Base-by-base conservation (phyloP, 352 stramenopile species). In the Blastocystis sp. region DNA sequence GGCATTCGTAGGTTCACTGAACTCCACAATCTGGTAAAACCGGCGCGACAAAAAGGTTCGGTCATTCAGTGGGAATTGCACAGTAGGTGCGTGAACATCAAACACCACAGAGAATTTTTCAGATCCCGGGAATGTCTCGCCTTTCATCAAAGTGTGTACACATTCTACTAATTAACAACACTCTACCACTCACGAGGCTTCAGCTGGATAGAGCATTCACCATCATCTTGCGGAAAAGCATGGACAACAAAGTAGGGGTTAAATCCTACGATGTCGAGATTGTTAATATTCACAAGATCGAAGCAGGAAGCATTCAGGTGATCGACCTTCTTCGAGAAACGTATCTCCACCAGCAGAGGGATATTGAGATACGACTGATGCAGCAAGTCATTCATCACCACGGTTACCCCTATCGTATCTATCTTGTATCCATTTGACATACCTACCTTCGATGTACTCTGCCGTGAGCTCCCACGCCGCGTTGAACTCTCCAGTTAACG, bases 221-320 rank as follows among this genome's bases (percentile, higher is more conserved):
- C 45, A n/a, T 85, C 73, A 1, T 34, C 26, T 11, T 45, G 18
- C 26, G 73, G 73, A 43, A 66, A 85, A 5, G 63, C 24, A 1
- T 56, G 53, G 24, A 85, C 56, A 24, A 85, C 59, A 43, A 53
- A 85, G 50, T 68, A 41, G 8, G 73, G 73, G 47, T 85, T 85
- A 18, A 47, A 50, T 37, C 54, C 53, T 2, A 47, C 24, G 73
- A 85, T 62, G 26, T 85, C 3, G 9, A 66, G 4, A 24, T 50
- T 18, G 20, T 85, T 50, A 43, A 68, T 85, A 30, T 85, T 85
- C 11, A 6, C 39, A 6, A 62, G 53, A 11, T 43, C n/a, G 26
- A 85, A 85, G 50, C 73, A 85, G 20, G 73, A 68, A 37, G 34
- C 30, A 43, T 85, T 85, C 1, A 85, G 54, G 20, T 24, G 16